Percentiles rank a stretch among this genome's conserved stretches.
These are phyloP conservation scores for Somion occarium DNA, from an alignment of 1,284 basidiomycete species.

Conservation along the genomic window DNA sequence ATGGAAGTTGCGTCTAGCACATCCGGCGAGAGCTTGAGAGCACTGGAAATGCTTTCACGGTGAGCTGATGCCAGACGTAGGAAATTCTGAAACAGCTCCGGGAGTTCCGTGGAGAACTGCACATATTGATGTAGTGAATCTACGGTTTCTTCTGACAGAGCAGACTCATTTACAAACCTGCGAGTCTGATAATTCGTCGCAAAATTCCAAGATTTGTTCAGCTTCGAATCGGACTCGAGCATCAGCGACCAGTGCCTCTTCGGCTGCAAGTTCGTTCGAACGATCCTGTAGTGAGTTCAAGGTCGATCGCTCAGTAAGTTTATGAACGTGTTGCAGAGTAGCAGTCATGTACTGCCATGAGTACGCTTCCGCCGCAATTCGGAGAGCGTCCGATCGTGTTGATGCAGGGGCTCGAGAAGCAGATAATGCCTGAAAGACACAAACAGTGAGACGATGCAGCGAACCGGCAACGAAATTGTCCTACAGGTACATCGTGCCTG, in stretches of 20 bases:
- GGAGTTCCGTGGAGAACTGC: too few relatives aligned
- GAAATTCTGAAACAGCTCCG: too few relatives aligned
- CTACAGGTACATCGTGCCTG: background rate
- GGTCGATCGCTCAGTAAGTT: conserved; percentile 8
- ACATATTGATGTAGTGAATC: too few relatives aligned
- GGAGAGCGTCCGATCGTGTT: conserved; percentile 13
- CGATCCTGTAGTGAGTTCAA: conserved; percentile 11
- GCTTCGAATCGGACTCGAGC: conserved; percentile 21
- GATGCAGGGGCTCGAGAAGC: background rate
- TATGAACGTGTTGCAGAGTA: conserved; percentile 13
- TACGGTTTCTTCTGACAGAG: too few relatives aligned
- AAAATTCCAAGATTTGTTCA: conserved; percentile 20
- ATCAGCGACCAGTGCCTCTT: conserved; percentile 23
- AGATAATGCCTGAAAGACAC: background rate
- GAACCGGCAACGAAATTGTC: background rate
- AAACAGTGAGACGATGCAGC: background rate
- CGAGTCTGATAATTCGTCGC: conserved; percentile 19
- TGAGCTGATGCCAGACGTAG: too few relatives aligned
- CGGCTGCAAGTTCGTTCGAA: conserved; percentile 11
- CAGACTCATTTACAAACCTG: too few relatives aligned
- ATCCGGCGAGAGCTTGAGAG: too few relatives aligned
- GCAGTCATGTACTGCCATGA: conserved; percentile 25
- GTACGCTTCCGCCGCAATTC: conserved; percentile 20
- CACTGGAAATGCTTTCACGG: too few relatives aligned
- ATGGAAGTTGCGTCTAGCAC: too few relatives aligned